Conservation (phyloP, 345 rosid species). For the Salix caprea region DNA sequence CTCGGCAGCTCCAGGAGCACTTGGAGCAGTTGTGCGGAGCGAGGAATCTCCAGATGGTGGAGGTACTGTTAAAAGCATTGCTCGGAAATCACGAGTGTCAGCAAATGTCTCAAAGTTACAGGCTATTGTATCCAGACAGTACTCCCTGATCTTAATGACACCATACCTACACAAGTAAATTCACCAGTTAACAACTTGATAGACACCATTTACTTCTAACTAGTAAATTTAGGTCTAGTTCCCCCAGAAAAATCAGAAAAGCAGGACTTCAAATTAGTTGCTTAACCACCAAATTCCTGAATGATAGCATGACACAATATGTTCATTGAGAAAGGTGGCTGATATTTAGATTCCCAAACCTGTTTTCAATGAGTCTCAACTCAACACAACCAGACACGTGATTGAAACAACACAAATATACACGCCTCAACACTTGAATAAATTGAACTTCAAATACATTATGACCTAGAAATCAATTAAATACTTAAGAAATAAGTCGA, state of each 20-base stretch:
- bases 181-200: background rate
- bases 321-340: too few relatives aligned
- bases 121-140: slow-evolving; percentile 78
- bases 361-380: too few relatives aligned
- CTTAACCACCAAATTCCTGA: background rate
- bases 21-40: slow-evolving; percentile 77
- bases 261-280: background rate
- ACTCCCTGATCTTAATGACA: slow-evolving; percentile 82
- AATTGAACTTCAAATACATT: background rate
- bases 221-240: background rate
- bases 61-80: slow-evolving; percentile 84
- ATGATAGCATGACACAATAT: background rate
- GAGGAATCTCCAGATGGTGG: slow-evolving; percentile 96
- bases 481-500: slow-evolving; percentile 3
- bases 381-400: too few relatives aligned
- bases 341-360: background rate
- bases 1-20: slow-evolving; percentile 78
- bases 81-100: slow-evolving; percentile 65
- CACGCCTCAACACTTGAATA: background rate
- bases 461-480: background rate
- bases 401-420: background rate
- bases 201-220: background rate
- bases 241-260: background rate
- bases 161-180: slow-evolving; percentile 61
- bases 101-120: slow-evolving; percentile 92